Percentiles rank a stretch among this genome's conserved stretches.
Conservation (phyloP, 1,139 yeast genomes). For the Taiozyma sp. region DNA sequence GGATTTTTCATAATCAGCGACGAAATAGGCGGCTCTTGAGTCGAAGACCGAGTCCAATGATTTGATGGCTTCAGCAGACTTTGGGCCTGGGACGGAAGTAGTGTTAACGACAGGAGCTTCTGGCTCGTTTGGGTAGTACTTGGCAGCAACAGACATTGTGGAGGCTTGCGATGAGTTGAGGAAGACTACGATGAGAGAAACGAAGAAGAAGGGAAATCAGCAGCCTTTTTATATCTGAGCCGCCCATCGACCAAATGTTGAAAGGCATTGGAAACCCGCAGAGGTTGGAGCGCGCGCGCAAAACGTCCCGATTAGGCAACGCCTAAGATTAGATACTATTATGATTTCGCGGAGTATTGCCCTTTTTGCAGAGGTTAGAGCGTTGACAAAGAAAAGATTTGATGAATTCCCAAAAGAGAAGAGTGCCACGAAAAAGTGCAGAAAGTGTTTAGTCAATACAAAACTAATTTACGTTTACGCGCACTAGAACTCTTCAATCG, state of each 20-base stretch:
- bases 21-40: slow-evolving; percentile 64
- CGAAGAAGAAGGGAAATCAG: neutral
- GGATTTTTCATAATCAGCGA: slow-evolving; percentile 61
- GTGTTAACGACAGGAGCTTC: slow-evolving; percentile 43
- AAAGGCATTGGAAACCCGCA: neutral
- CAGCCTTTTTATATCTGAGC: neutral
- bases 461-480: no score
- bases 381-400: no score
- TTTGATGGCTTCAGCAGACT: slow-evolving; percentile 40
- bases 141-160: slow-evolving; percentile 40
- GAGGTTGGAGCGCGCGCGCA: neutral
- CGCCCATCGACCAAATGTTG: neutral
- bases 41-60: slow-evolving; percentile 56
- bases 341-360: neutral
- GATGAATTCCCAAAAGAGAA: no score
- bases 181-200: neutral
- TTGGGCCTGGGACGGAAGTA: slow-evolving; percentile 58
- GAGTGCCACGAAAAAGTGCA: no score
- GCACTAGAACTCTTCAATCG: no score
- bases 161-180: neutral
- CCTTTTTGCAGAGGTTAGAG: no score
- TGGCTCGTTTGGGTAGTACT: slow-evolving; percentile 60
- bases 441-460: no score
- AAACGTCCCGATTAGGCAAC: neutral
- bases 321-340: neutral